Evolutionary conservation across 2,329 filamentous ascomycete species (phyloP).

Genomic region (Dothideomycetidae sp.): DNA sequence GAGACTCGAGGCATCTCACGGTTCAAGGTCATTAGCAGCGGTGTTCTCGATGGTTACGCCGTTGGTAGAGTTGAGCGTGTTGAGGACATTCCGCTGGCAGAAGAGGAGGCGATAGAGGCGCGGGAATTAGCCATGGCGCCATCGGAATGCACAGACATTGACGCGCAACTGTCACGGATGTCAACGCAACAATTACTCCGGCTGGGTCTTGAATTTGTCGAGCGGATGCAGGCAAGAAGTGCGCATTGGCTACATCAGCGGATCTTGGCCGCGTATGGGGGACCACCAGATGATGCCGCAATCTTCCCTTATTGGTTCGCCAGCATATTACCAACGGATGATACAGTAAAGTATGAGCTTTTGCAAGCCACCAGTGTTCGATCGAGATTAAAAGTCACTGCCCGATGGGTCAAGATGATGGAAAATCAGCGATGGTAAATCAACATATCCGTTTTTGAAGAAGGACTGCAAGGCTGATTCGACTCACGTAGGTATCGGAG

Average conservation of each 20-base stretch:
- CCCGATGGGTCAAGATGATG: conserved; percentile 61
- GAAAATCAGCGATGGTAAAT: conserved; percentile 58
- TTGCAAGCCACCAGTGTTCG: conserved; percentile 62
- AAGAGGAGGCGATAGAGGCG: conserved; percentile 65
- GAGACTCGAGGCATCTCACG: conserved; percentile 64
- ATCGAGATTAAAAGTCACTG: conserved; percentile 69
- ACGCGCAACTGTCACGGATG: conserved; percentile 37
- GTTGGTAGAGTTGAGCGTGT: conserved; percentile 63
- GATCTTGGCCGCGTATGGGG: conserved; percentile 60
- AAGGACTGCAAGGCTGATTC: conserved; percentile 1
- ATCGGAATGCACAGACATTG: conserved; percentile 17
- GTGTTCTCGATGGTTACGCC: conserved; percentile 59
- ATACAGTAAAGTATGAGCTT: conserved; percentile 66
- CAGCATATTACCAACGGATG: conserved; percentile 61
- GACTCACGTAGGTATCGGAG: conserved; percentile 23
- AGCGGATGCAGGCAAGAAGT: conserved; percentile 51
- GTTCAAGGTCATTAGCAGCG: conserved; percentile 55
- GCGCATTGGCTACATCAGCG: conserved; percentile 62
- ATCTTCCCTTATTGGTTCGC: conserved; percentile 86
- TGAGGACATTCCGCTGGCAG: conserved; percentile 66
- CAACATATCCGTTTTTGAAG: conserved; percentile 3
- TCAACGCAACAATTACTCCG: conserved; percentile 58
- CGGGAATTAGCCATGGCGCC: conserved; percentile 40
- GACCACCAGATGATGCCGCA: conserved; percentile 60
- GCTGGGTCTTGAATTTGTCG: conserved; percentile 52